Evolutionary conservation across 257 asterid species (phyloP).

Genomic region (Ocimum tenuiflorum): DNA sequence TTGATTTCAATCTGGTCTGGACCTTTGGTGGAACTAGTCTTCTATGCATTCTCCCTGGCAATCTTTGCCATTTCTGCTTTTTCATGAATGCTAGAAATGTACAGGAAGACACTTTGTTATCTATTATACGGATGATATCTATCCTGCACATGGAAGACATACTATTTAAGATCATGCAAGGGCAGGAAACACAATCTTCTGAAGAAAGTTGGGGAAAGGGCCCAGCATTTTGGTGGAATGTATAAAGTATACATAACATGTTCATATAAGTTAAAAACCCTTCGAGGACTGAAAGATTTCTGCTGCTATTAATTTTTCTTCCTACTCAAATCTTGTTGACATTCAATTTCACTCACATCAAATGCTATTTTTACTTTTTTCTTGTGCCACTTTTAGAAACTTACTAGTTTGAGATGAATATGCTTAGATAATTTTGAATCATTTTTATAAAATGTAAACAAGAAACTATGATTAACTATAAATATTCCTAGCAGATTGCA

Average conservation of each 20-base stretch:
- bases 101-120: background rate
- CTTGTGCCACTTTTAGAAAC: too few relatives aligned
- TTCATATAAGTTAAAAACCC: too few relatives aligned
- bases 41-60: background rate
- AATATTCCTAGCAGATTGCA: background rate
- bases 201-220: background rate
- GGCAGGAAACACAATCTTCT: background rate
- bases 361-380: too few relatives aligned
- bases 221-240: background rate
- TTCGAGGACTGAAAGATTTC: too few relatives aligned
- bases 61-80: background rate
- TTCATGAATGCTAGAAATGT: conserved; percentile 4
- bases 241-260: background rate
- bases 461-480: background rate
- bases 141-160: background rate
- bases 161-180: conserved; percentile 4
- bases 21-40: conserved; percentile 3
- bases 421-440: too few relatives aligned
- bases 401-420: background rate
- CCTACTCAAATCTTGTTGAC: too few relatives aligned
- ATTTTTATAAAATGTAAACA: background rate
- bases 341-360: too few relatives aligned
- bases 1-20: conserved; percentile 11
- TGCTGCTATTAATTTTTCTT: too few relatives aligned
- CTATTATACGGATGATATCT: background rate